These are phyloP conservation scores for Clavispora carvajalis DNA, from an alignment of 805 yeast species.

Conservation along the genomic window DNA sequence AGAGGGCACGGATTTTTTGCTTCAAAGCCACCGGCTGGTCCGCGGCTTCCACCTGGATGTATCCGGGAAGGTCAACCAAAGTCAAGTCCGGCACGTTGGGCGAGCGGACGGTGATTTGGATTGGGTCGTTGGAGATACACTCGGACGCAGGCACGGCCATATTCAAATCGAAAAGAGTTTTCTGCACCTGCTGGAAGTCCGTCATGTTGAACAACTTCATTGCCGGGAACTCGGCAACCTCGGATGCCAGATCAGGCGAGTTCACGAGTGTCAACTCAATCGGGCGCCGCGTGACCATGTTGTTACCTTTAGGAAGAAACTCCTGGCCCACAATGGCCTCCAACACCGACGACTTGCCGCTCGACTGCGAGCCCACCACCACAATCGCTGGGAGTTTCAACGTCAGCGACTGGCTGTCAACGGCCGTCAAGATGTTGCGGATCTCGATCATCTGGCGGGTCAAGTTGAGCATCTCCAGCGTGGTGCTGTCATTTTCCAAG, in stretches of 20 bases:
- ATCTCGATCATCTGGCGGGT: slow-evolving; percentile 98
- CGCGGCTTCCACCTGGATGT: slow-evolving; percentile 93
- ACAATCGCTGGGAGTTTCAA: slow-evolving; percentile 90
- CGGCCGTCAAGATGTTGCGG: slow-evolving; percentile 66
- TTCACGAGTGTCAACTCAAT: slow-evolving; percentile 90
- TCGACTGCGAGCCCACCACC: slow-evolving; percentile 94
- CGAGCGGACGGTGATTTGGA: slow-evolving; percentile 84
- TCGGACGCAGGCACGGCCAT: slow-evolving; percentile 85
- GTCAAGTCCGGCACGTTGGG: slow-evolving; percentile 88
- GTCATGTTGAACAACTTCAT: slow-evolving; percentile 75
- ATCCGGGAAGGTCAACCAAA: slow-evolving; percentile 93
- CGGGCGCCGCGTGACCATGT: slow-evolving; percentile 98
- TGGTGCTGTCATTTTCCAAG: slow-evolving; percentile 48
- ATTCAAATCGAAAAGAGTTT: slow-evolving; percentile 79
- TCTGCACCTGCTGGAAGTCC: slow-evolving; percentile 85
- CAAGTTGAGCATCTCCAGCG: slow-evolving; percentile 78
- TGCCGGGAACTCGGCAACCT: slow-evolving; percentile 91
- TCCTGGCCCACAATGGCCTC: slow-evolving; percentile 98
- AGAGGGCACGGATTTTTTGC: slow-evolving; percentile 68
- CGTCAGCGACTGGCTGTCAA: slow-evolving; percentile 65
- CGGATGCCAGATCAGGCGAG: slow-evolving; percentile 74
- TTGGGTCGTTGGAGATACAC: slow-evolving; percentile 90
- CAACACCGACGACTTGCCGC: slow-evolving; percentile 94
- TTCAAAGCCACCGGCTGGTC: slow-evolving; percentile 90
- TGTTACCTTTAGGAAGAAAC: slow-evolving; percentile 92